Conservation (phyloP, 164 flowering plant genomes). For the Stephania japonica region DNA sequence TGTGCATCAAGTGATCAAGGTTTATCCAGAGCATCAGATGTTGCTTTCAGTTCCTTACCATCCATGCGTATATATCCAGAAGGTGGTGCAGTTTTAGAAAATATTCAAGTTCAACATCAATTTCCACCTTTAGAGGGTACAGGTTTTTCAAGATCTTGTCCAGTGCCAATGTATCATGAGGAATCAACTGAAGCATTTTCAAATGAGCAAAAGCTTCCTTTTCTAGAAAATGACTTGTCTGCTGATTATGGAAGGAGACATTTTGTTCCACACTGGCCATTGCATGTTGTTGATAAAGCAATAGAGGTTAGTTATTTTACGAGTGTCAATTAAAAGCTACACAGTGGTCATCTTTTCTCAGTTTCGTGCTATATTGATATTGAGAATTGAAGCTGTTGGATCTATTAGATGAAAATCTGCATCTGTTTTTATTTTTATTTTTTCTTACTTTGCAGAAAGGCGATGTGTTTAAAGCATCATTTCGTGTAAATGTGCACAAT, state of each 20-base stretch:
- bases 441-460: constrained; percentile 54
- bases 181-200: constrained; percentile 11
- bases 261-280: constrained; percentile 62
- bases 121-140: constrained; percentile 16
- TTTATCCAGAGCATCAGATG: constrained; percentile 27
- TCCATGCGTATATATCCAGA: constrained; percentile 36
- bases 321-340: background rate
- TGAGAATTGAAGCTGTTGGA: constrained; percentile 2
- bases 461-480: constrained; percentile 53
- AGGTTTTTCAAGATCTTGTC: constrained; percentile 38
- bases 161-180: constrained; percentile 27
- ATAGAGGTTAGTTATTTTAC: constrained; percentile 53
- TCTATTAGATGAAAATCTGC: background rate
- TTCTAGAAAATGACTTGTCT: constrained; percentile 17
- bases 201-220: constrained; percentile 11
- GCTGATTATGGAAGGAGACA: constrained; percentile 23
- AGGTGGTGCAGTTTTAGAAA: constrained; percentile 8
- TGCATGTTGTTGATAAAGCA: constrained; percentile 47
- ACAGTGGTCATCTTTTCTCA: background rate
- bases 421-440: background rate
- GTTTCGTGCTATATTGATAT: background rate
- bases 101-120: constrained; percentile 13
- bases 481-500: constrained; percentile 85
- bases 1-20: constrained; percentile 22
- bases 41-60: constrained; percentile 45